Percentiles rank a stretch among this genome's conserved stretches.
Conservation (phyloP, 352 stramenopile genomes). For the Blastocystis sp. region DNA sequence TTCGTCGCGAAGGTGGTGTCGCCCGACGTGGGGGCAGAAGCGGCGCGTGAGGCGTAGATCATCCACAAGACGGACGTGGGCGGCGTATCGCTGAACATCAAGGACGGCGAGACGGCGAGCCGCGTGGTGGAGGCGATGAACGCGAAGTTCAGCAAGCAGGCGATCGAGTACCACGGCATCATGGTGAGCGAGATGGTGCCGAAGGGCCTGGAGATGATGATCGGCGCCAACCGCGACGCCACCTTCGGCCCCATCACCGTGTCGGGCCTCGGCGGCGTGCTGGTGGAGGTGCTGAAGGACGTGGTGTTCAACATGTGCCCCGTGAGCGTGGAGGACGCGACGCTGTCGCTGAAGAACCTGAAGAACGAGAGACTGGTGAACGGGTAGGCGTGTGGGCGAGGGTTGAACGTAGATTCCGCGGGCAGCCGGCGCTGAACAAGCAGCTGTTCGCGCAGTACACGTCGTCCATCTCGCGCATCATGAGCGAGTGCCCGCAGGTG, state of each 20-base stretch:
- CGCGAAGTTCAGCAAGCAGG: constrained; percentile 45
- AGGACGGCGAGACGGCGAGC: background rate
- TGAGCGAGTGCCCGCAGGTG: constrained; percentile 42
- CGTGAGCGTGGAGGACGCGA: constrained; percentile 25
- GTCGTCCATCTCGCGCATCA: constrained; percentile 29
- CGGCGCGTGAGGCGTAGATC: background rate
- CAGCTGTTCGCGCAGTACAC: constrained; percentile 37
- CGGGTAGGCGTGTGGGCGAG: background rate
- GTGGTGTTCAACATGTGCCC: constrained; percentile 68
- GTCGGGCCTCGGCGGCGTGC: constrained; percentile 1
- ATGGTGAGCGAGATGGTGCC: constrained; percentile 67
- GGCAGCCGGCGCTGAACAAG: constrained; percentile 45
- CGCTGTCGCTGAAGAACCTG: constrained; percentile 30
- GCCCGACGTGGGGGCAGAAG: constrained; percentile 7
- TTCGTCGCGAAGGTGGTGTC: constrained; percentile 58
- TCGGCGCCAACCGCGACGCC: constrained; percentile 50
- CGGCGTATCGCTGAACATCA: constrained; percentile 49
- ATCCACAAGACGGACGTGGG: constrained; percentile 62
- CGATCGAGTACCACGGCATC: constrained; percentile 54
- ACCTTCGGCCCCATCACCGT: constrained; percentile 53
- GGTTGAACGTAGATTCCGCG: constrained; percentile 4
- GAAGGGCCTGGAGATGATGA: constrained; percentile 63
- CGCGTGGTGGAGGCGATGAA: constrained; percentile 27
- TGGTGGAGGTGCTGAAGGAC: constrained; percentile 60
- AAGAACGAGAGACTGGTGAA: constrained; percentile 32